Conservation (phyloP, 23 red algal genomes). For the Gracilaria gracilis region DNA sequence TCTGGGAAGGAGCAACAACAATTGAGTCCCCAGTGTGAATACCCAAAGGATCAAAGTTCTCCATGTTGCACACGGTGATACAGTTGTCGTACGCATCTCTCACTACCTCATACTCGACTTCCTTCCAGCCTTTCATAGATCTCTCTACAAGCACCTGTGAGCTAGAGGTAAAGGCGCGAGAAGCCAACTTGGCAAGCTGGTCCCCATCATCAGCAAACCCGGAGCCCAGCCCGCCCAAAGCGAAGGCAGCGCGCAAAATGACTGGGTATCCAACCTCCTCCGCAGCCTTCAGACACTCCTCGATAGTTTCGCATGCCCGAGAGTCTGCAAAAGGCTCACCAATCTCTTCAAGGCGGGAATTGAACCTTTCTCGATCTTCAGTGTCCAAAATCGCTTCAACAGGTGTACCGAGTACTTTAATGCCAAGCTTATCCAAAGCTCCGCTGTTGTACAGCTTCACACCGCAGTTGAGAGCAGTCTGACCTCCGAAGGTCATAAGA, state of each 20-base stretch:
- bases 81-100: slow-evolving; percentile 98
- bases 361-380: slow-evolving; percentile 96
- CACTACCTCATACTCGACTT: slow-evolving; percentile 99
- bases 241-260: slow-evolving; percentile 96
- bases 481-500: slow-evolving; percentile 93
- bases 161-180: slow-evolving; percentile 85
- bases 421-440: slow-evolving; percentile 68
- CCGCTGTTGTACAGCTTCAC: slow-evolving; percentile 83
- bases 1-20: slow-evolving; percentile 97
- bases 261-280: slow-evolving; percentile 94
- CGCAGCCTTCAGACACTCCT: slow-evolving; percentile 80
- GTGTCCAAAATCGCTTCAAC: slow-evolving; percentile 97
- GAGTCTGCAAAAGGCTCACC: slow-evolving; percentile 90
- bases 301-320: slow-evolving; percentile 74
- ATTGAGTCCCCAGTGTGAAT: slow-evolving; percentile 98
- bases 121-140: slow-evolving; percentile 99
- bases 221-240: slow-evolving; percentile 95
- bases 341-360: slow-evolving; percentile 90
- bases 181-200: slow-evolving; percentile 78
- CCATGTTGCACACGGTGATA: slow-evolving; percentile 99
- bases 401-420: slow-evolving; percentile 94
- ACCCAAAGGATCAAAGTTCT: slow-evolving; percentile 99
- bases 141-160: slow-evolving; percentile 96
- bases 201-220: slow-evolving; percentile 93
- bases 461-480: slow-evolving; percentile 99